phyloP scores from a whole-genome alignment of 805 yeast species.

The Phaffomyces thermotolerans region DNA sequence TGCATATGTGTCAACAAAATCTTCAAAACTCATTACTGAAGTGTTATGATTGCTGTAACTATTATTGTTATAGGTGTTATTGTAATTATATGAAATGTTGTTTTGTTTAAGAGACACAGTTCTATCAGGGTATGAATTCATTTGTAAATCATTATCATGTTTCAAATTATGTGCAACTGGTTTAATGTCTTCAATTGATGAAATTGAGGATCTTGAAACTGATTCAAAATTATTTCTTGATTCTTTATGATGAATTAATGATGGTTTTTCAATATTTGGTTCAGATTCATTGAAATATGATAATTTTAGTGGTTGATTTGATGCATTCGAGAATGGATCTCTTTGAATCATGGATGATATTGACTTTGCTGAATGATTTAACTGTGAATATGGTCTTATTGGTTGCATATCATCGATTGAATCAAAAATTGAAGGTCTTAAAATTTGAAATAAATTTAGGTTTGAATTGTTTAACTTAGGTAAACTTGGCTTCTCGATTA shows the following conservation, averaged over 20 bases:
- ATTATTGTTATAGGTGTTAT: too few relatives aligned
- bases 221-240: background rate
- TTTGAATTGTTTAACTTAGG: conserved; percentile 3
- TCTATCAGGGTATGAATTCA: background rate
- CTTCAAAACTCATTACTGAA: background rate
- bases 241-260: conserved; percentile 1
- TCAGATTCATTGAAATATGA: too few relatives aligned
- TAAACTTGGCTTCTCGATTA: conserved; percentile 6
- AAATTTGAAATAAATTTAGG: background rate
- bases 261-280: conserved; percentile 3
- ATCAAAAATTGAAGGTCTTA: conserved; percentile 5
- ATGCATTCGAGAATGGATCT: background rate
- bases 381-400: conserved; percentile 4
- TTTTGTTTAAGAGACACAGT: background rate
- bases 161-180: background rate
- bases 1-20: background rate
- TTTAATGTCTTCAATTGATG: too few relatives aligned
- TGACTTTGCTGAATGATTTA: background rate
- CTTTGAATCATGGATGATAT: background rate
- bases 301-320: too few relatives aligned
- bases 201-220: background rate
- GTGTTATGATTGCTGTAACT: too few relatives aligned
- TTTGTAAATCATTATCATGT: background rate
- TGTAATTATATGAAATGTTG: too few relatives aligned
- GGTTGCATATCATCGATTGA: conserved; percentile 1